Conservation (phyloP, 2,329 filamentous ascomycete genomes). For the Fusarium marasasianum region DNA sequence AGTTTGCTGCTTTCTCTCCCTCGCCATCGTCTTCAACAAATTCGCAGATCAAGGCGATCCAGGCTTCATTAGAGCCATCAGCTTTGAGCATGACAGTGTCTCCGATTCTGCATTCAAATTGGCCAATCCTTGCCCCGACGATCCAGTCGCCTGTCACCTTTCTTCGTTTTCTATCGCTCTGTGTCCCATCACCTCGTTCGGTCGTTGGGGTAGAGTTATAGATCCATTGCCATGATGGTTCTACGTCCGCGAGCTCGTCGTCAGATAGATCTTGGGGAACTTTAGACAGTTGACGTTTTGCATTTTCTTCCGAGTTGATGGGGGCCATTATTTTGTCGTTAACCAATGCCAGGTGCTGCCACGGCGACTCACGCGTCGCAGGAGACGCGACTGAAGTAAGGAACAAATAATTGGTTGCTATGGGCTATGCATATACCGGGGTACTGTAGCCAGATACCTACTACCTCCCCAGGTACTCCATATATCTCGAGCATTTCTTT, state of each 20-base stretch:
- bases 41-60: conserved; percentile 88
- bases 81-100: conserved; percentile 89
- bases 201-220: conserved; percentile 58
- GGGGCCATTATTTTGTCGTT: conserved; percentile 39
- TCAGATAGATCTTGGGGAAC: conserved; percentile 74
- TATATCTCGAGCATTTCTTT: not conserved
- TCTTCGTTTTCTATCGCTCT: conserved; percentile 49
- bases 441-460: not conserved
- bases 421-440: conserved; percentile 36
- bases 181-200: conserved; percentile 39
- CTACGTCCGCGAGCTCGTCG: conserved; percentile 81
- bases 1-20: conserved; percentile 78
- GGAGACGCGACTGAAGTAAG: conserved; percentile 43
- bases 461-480: too few species aligned
- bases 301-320: conserved; percentile 26
- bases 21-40: conserved; percentile 78
- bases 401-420: conserved; percentile 31
- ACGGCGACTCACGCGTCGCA: conserved; percentile 41
- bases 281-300: conserved; percentile 24
- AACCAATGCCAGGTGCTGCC: conserved; percentile 12
- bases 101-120: conserved; percentile 81
- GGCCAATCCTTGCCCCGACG: conserved; percentile 82
- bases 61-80: conserved; percentile 85
- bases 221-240: conserved; percentile 82
- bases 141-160: conserved; percentile 62